Evolutionary conservation across 441 rosid species (phyloP).

Genomic region (Erodium texanum): DNA sequence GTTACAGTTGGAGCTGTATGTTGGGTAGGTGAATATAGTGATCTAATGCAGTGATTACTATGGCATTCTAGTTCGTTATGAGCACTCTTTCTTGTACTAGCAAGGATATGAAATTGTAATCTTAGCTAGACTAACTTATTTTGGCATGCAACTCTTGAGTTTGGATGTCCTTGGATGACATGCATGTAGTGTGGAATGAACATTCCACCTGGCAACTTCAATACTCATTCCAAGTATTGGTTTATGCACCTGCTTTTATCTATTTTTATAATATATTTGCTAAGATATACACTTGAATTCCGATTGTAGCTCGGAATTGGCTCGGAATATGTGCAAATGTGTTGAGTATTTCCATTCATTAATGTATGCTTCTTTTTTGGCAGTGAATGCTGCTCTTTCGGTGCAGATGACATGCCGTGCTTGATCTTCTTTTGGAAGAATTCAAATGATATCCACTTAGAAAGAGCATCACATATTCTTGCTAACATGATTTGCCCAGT

Average conservation of each 20-base stretch:
- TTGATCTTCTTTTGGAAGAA: slow-evolving; percentile 55
- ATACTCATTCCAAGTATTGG: background rate
- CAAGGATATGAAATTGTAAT: background rate
- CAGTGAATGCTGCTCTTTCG: slow-evolving; percentile 69
- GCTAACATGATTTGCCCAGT: slow-evolving; percentile 63
- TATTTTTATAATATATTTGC: background rate
- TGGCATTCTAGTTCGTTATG: background rate
- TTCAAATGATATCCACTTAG: slow-evolving; percentile 32
- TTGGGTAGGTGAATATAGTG: background rate
- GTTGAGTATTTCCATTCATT: slow-evolving; percentile 3
- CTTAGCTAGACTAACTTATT: background rate
- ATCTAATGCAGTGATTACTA: background rate
- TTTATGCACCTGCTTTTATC: background rate
- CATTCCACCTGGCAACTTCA: background rate
- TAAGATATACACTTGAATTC: background rate
- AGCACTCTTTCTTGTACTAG: background rate
- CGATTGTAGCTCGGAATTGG: background rate
- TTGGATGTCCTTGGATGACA: background rate
- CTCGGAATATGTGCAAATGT: background rate
- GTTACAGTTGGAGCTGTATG: background rate
- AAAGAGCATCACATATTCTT: slow-evolving; percentile 39
- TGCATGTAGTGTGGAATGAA: background rate
- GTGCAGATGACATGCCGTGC: slow-evolving; percentile 48
- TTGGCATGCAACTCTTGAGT: background rate
- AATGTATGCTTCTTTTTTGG: slow-evolving; percentile 21